phyloP scores from a whole-genome alignment of 177 flowering plant genomes.

The Tripterygium wilfordii region DNA sequence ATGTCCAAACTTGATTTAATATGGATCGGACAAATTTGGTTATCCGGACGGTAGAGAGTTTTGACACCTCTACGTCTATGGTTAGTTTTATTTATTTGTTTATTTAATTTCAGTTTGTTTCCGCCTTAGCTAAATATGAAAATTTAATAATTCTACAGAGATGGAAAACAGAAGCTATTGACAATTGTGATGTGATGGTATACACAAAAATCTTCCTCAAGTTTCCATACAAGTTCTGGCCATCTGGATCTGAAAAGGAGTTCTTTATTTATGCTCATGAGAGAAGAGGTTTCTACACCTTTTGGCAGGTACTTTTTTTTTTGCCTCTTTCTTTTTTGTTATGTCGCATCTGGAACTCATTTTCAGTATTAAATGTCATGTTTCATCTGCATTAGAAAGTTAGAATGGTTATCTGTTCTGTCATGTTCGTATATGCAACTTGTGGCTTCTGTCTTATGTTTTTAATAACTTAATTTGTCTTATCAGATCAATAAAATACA shows the following conservation, averaged over 20 bases:
- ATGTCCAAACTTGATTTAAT: too few species aligned
- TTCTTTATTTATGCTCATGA: slow-evolving; percentile 94
- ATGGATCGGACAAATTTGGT: too few species aligned
- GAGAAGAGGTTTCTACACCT: slow-evolving; percentile 88
- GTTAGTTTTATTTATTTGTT: not conserved
- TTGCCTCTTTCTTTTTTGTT: too few species aligned
- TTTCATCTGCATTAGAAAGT: too few species aligned
- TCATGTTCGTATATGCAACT: too few species aligned
- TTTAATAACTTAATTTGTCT: too few species aligned
- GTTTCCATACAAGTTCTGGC: slow-evolving; percentile 87
- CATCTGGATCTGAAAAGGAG: slow-evolving; percentile 74
- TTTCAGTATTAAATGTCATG: not conserved
- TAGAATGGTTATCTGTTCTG: too few species aligned
- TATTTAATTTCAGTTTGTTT: not conserved
- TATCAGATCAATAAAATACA: too few species aligned
- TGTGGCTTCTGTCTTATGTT: too few species aligned
- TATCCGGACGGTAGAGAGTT: too few species aligned
- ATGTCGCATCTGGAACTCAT: too few species aligned
- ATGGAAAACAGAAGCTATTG: slow-evolving; percentile 81
- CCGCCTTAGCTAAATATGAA: slow-evolving; percentile 2
- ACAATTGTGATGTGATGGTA: slow-evolving; percentile 76
- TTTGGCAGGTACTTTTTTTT: slow-evolving; percentile 73
- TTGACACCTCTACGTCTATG: not conserved
- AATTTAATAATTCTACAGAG: slow-evolving; percentile 36
- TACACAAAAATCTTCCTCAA: slow-evolving; percentile 92